Percentiles rank a stretch among this genome's conserved stretches.
phyloP scores from a whole-genome alignment of 306 rosid species.

The Boehmeria nivea region DNA sequence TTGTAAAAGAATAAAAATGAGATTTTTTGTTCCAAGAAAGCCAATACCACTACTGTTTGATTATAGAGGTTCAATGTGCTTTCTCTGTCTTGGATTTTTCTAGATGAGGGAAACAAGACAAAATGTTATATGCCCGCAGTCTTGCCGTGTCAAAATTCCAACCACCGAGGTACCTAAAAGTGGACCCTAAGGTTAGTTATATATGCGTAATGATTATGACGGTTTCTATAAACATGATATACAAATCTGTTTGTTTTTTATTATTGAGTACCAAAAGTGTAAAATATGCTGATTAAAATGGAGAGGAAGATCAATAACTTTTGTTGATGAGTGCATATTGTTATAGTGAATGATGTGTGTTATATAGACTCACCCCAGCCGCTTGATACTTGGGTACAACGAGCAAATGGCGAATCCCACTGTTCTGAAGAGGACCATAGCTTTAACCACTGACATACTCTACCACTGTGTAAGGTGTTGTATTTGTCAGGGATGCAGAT shows the following conservation, averaged over 20 bases:
- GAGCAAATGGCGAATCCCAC: constrained; percentile 88
- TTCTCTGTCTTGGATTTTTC: constrained; percentile 43
- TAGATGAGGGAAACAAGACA: constrained; percentile 66
- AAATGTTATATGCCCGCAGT: constrained; percentile 66
- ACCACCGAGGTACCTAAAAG: constrained; percentile 56
- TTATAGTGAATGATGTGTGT: background rate
- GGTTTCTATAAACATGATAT: no score
- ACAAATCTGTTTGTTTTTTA: background rate
- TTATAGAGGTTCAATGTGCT: constrained; percentile 27
- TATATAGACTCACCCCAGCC: constrained; percentile 56
- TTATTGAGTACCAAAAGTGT: no score
- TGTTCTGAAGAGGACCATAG: constrained; percentile 80
- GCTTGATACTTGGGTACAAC: constrained; percentile 71
- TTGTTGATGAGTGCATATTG: background rate
- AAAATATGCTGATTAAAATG: no score
- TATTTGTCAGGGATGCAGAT: constrained; percentile 88
- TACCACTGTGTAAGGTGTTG: constrained; percentile 74
- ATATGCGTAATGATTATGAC: background rate
- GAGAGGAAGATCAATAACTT: background rate
- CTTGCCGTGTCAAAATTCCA: constrained; percentile 88
- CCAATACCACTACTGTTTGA: constrained; percentile 15
- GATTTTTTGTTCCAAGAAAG: constrained; percentile 24
- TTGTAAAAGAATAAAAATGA: constrained; percentile 19
- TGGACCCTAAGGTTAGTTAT: constrained; percentile 34
- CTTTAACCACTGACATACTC: constrained; percentile 76